These are phyloP conservation scores for Neurospora sp. DNA, from an alignment of 495 filamentous ascomycete species.

Conservation along the genomic window DNA sequence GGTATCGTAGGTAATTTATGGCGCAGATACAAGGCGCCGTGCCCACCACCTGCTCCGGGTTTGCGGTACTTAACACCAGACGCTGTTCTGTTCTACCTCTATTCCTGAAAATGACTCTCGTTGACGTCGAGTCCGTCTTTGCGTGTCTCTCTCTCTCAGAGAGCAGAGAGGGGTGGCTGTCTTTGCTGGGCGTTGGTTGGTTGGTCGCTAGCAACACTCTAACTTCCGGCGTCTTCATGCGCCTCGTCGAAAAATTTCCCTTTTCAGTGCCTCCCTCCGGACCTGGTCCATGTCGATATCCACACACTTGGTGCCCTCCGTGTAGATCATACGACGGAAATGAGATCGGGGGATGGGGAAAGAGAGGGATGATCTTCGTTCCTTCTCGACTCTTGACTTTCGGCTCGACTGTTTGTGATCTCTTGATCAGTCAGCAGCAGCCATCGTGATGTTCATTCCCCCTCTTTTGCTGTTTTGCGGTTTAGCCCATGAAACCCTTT, in stretches of 20 bases:
- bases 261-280: not conserved
- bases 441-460: not conserved
- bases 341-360: not conserved
- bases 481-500: not conserved
- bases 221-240: not conserved
- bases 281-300: not conserved
- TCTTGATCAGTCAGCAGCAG: not conserved
- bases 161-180: not conserved
- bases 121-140: not conserved
- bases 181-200: not conserved
- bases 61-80: not conserved
- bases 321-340: not conserved
- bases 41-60: not conserved
- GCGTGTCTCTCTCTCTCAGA: not conserved
- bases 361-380: not conserved
- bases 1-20: not conserved
- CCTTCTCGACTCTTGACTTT: not conserved
- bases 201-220: not conserved
- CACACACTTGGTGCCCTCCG: not conserved
- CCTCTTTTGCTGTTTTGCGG: not conserved
- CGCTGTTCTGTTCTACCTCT: not conserved
- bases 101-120: not conserved
- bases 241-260: not conserved
- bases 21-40: not conserved
- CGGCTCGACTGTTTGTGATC: not conserved